A percentile compares a stretch with the other conserved stretches of the same genome.
phyloP scores from a whole-genome alignment of 345 rosid genomes.

The Melaleuca alternifolia region DNA sequence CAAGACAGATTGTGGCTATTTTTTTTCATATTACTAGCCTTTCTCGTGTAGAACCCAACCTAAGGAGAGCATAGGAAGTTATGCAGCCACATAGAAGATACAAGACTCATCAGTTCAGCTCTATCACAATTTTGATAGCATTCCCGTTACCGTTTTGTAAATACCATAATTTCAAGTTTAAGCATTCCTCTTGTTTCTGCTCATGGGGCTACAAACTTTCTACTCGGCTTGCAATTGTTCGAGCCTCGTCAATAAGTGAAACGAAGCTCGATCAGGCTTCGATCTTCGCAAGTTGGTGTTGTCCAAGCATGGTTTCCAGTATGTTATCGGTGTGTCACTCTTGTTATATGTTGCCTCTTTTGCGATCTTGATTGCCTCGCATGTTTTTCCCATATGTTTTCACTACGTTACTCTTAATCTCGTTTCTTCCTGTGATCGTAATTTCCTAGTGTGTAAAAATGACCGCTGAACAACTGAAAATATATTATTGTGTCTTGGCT shows the following conservation, averaged over 20 bases:
- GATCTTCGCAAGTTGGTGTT: background rate
- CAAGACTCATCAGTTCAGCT: background rate
- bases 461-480: background rate
- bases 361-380: background rate
- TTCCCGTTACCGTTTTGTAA: background rate
- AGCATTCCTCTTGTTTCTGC: background rate
- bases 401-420: background rate
- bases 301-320: background rate
- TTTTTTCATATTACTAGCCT: conserved; percentile 86
- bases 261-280: background rate
- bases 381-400: background rate
- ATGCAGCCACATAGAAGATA: background rate
- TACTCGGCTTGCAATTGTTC: background rate
- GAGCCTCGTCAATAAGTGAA: background rate
- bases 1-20: conserved; percentile 75
- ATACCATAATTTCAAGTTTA: background rate
- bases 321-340: background rate
- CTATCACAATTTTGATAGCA: background rate
- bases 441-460: background rate
- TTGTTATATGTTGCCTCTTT: background rate
- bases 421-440: background rate
- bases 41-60: conserved; percentile 95
- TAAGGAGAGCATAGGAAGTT: background rate
- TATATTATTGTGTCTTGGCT: background rate
- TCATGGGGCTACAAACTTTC: background rate